Conservation (phyloP, 768 basidiomycete species). For the Amyloporia xantha region DNA sequence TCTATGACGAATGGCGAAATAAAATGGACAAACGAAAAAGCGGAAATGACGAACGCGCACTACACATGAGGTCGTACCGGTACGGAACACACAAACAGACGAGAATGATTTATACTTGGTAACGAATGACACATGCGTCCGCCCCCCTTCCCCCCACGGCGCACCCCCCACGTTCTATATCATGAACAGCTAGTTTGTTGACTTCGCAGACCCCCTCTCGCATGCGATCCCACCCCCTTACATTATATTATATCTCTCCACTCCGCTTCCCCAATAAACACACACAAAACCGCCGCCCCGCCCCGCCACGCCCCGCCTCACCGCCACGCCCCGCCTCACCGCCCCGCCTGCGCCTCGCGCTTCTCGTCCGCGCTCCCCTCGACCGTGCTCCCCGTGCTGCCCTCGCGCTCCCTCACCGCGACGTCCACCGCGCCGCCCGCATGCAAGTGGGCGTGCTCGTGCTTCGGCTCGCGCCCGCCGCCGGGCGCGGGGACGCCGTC, state of each 20-base stretch:
- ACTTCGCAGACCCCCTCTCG: background rate
- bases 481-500: slow-evolving; percentile 20
- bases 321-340: no score
- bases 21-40: background rate
- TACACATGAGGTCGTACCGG: background rate
- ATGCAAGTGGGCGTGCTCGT: slow-evolving; percentile 10
- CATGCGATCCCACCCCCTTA: no score
- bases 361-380: slow-evolving; percentile 2
- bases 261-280: no score
- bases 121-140: background rate
- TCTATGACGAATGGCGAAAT: no score
- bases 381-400: background rate
- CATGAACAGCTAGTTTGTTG: background rate
- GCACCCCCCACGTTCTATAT: background rate
- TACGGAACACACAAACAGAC: background rate
- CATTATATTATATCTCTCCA: no score
- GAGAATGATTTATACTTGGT: background rate
- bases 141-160: background rate
- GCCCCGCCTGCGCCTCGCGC: background rate
- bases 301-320: no score
- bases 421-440: background rate
- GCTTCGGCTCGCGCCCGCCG: slow-evolving; percentile 32
- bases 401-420: slow-evolving; percentile 1
- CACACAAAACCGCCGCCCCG: no score
- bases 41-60: background rate